Evolutionary conservation across 169 alveolate species (phyloP).

Genomic region (Neospora caninum): DNA sequence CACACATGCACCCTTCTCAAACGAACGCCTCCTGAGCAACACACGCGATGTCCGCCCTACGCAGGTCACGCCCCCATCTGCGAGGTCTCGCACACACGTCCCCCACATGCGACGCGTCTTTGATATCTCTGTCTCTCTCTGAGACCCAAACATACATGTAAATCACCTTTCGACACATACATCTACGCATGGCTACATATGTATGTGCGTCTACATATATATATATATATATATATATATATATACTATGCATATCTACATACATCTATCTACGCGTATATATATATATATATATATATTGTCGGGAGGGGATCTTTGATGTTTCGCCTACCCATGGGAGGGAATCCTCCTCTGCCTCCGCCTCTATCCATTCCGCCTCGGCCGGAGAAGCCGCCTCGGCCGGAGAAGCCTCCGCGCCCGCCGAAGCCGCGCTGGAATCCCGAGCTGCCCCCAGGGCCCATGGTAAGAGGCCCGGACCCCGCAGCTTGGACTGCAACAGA

Average conservation of each 20-base stretch:
- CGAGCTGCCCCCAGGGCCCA: not conserved
- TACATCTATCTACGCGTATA: not conserved
- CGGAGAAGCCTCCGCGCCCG: not conserved
- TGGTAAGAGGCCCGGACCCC: not conserved
- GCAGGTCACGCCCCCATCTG: not conserved
- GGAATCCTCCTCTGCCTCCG: conserved; percentile 1
- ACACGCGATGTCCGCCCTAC: not conserved
- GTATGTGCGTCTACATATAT: not conserved
- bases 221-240: not conserved
- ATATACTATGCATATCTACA: not conserved
- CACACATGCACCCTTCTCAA: not conserved
- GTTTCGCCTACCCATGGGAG: not conserved
- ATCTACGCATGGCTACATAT: not conserved
- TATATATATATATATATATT: not conserved
- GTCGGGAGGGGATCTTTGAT: too few relatives aligned
- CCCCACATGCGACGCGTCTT: not conserved
- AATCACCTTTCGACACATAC: not conserved
- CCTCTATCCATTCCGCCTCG: not conserved
- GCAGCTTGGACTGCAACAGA: not conserved
- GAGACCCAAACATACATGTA: too few relatives aligned
- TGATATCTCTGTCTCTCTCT: not conserved
- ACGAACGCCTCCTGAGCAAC: not conserved
- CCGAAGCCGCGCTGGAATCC: not conserved
- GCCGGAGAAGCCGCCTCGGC: not conserved
- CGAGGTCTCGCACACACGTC: not conserved